Evolutionary conservation across 106 monocot genomes (phyloP).

Genomic region (Dendrobium officinale): DNA sequence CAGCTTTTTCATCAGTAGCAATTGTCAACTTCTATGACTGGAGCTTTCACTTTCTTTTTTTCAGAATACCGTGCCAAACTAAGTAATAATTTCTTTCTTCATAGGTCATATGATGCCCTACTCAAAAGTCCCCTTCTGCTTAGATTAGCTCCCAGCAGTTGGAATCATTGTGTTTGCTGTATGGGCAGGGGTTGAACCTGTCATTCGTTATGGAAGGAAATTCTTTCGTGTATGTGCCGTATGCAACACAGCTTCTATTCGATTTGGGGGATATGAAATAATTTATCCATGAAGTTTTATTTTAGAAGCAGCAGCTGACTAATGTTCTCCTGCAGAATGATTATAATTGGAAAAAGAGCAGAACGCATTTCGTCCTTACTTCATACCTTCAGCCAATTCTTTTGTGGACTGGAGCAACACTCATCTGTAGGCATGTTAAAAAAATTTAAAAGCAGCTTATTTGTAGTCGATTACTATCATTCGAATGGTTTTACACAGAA

Average conservation of each 20-base stretch:
- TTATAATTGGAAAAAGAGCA: constrained; percentile 84
- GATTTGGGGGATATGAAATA: background rate
- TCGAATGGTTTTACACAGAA: background rate
- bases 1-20: background rate
- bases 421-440: constrained; percentile 61
- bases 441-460: background rate
- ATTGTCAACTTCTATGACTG: background rate
- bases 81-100: background rate
- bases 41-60: background rate
- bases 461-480: background rate
- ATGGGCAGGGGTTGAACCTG: constrained; percentile 77
- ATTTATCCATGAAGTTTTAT: background rate
- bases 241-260: background rate
- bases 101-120: constrained; percentile 52
- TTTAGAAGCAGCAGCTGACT: background rate
- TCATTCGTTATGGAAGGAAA: constrained; percentile 46
- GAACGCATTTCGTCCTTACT: constrained; percentile 55
- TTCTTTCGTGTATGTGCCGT: constrained; percentile 48
- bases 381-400: constrained; percentile 84
- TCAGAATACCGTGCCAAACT: background rate
- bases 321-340: constrained; percentile 36
- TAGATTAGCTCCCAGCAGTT: constrained; percentile 55
- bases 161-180: constrained; percentile 76
- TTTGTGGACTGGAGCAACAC: constrained; percentile 71
- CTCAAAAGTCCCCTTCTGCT: constrained; percentile 28